Percentiles rank a stretch among this genome's conserved stretches.
phyloP scores from a whole-genome alignment of 768 basidiomycete species.

The Mrakia frigida region DNA sequence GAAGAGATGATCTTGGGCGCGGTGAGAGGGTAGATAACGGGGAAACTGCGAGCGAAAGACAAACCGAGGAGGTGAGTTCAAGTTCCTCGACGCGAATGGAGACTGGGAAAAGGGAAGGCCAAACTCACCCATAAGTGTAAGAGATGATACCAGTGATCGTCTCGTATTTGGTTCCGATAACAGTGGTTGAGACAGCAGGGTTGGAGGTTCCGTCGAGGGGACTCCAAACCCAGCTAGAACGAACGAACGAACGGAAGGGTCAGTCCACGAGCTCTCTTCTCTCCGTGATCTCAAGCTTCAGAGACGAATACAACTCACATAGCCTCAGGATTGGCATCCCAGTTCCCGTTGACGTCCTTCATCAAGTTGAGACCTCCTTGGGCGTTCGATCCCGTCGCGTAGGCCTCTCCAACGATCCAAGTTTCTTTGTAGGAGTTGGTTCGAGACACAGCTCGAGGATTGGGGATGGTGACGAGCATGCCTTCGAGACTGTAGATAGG shows the following conservation, averaged over 20 bases:
- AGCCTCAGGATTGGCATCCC: conserved; percentile 57
- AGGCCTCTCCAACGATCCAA: conserved; percentile 59
- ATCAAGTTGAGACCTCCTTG: conserved; percentile 55
- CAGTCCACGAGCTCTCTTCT: no score
- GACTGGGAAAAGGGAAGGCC: background rate
- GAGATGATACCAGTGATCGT: conserved; percentile 57
- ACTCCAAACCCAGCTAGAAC: conserved; percentile 44
- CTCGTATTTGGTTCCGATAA: conserved; percentile 50
- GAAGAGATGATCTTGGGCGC: conserved; percentile 51
- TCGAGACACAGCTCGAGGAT: conserved; percentile 52
- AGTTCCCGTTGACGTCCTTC: conserved; percentile 53
- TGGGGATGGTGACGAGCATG: conserved; percentile 54
- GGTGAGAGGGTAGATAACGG: conserved; percentile 56
- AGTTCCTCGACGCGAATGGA: background rate
- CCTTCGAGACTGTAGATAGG: conserved; percentile 49
- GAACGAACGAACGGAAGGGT: no score
- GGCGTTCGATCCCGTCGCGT: conserved; percentile 53
- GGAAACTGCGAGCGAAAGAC: conserved; percentile 50
- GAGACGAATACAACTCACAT: conserved; percentile 47
- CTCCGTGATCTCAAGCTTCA: background rate
- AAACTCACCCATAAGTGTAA: conserved; percentile 50
- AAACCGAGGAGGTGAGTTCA: background rate
- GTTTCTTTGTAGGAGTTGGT: conserved; percentile 55
- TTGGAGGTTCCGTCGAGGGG: conserved; percentile 56
- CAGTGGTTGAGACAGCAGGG: conserved; percentile 45